Conservation (phyloP, 257 asterid species). For the Avicennia marina region DNA sequence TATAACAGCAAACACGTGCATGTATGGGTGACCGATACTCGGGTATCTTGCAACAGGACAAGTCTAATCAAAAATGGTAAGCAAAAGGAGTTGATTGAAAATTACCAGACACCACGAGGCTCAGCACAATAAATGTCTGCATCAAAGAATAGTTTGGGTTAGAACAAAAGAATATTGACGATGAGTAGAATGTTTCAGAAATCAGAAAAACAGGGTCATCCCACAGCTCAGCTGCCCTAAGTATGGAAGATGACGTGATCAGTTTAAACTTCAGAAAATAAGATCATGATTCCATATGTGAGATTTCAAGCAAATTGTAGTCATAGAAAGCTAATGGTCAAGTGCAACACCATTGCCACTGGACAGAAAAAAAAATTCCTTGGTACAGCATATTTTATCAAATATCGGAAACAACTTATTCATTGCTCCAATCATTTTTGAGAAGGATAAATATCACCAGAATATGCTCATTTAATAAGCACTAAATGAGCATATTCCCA, state of each 20-base stretch:
- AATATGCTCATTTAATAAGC: no score
- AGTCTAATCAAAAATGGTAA: background rate
- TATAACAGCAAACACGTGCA: no score
- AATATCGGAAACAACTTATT: no score
- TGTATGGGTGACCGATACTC: background rate
- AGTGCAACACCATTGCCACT: background rate
- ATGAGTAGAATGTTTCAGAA: background rate
- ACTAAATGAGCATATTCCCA: no score
- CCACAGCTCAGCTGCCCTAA: background rate
- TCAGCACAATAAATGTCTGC: constrained; percentile 72
- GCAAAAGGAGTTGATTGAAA: constrained; percentile 15
- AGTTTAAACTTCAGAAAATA: background rate
- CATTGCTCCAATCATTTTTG: no score
- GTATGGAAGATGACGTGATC: no score
- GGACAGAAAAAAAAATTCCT: no score
- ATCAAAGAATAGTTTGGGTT: constrained; percentile 21
- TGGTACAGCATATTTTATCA: no score
- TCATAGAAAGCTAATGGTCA: constrained; percentile 5
- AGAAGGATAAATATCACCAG: no score
- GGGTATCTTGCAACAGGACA: background rate
- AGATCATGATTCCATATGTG: background rate
- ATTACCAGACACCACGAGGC: constrained; percentile 86
- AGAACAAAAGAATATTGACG: constrained; percentile 6
- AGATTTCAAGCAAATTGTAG: background rate
- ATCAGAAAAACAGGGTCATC: background rate